Conservation (phyloP, 805 yeast species). For the Kodamaea neixiangensis region DNA sequence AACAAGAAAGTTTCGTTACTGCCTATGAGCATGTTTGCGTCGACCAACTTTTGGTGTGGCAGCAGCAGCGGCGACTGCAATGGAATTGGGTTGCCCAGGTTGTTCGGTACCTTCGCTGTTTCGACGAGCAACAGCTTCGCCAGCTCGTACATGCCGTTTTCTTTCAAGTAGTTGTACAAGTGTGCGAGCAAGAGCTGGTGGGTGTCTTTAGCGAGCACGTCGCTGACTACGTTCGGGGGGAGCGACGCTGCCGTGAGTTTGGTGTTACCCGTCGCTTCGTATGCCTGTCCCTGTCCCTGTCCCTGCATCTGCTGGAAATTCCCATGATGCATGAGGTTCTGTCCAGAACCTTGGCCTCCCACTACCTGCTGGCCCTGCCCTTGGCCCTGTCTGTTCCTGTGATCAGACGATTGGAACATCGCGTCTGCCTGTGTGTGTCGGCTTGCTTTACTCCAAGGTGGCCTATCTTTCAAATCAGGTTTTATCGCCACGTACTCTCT, state of each 20-base stretch:
- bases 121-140: slow-evolving; percentile 50
- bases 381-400: neutral
- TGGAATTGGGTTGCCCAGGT: slow-evolving; percentile 3
- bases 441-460: neutral
- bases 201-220: slow-evolving; percentile 41
- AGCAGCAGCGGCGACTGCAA: slow-evolving; percentile 1
- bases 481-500: neutral
- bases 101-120: slow-evolving; percentile 40
- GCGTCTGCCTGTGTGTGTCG: neutral
- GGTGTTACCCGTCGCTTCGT: neutral
- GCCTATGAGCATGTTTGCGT: slow-evolving; percentile 34
- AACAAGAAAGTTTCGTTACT: slow-evolving; percentile 46
- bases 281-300: neutral
- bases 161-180: slow-evolving; percentile 50
- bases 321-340: neutral
- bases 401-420: neutral
- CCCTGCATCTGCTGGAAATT: neutral
- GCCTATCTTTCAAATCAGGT: neutral
- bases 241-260: slow-evolving; percentile 5
- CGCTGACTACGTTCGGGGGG: slow-evolving; percentile 14
- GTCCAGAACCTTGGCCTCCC: neutral
- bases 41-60: slow-evolving; percentile 5
- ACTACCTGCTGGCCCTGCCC: neutral
- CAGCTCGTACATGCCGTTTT: slow-evolving; percentile 50
- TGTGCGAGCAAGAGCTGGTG: slow-evolving; percentile 54